Conservation (phyloP, 306 rosid genomes). For the Hylodesmum podocarpum region DNA sequence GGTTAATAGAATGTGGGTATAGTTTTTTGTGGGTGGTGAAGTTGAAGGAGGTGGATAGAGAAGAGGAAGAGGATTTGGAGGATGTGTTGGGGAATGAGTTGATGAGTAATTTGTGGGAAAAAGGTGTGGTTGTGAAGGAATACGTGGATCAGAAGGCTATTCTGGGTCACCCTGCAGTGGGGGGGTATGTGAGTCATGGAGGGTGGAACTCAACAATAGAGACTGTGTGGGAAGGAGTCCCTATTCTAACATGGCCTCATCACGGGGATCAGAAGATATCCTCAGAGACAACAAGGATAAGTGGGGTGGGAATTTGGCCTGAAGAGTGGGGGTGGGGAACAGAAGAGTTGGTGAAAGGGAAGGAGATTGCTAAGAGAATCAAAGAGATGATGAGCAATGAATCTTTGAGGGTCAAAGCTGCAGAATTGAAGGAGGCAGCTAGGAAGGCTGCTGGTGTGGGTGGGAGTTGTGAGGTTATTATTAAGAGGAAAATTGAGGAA, state of each 20-base stretch:
- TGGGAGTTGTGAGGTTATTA: slow-evolving; percentile 31
- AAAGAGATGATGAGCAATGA: slow-evolving; percentile 49
- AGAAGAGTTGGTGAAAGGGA: slow-evolving; percentile 21
- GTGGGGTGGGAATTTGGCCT: background rate
- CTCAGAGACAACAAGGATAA: background rate
- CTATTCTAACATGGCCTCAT: background rate
- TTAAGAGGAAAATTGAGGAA: slow-evolving; percentile 8
- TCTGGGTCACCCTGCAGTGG: background rate
- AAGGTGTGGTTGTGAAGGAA: slow-evolving; percentile 11
- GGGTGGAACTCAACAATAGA: background rate
- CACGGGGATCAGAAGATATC: background rate
- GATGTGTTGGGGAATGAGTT: slow-evolving; percentile 18
- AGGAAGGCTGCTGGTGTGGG: slow-evolving; percentile 29
- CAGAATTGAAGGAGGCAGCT: background rate
- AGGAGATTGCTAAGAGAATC: slow-evolving; percentile 43
- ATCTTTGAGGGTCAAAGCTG: slow-evolving; percentile 1
- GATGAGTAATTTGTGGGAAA: slow-evolving; percentile 24
- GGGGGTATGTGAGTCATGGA: background rate
- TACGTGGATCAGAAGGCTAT: background rate
- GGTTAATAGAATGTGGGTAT: slow-evolving; percentile 25
- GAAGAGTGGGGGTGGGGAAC: slow-evolving; percentile 29
- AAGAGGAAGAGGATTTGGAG: slow-evolving; percentile 10
- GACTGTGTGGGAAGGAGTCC: background rate
- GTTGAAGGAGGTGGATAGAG: background rate
- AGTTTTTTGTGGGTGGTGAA: background rate